Base-by-base conservation (phyloP, 2,329 filamentous ascomycete species). In the Teratosphaeriaceae sp. region DNA sequence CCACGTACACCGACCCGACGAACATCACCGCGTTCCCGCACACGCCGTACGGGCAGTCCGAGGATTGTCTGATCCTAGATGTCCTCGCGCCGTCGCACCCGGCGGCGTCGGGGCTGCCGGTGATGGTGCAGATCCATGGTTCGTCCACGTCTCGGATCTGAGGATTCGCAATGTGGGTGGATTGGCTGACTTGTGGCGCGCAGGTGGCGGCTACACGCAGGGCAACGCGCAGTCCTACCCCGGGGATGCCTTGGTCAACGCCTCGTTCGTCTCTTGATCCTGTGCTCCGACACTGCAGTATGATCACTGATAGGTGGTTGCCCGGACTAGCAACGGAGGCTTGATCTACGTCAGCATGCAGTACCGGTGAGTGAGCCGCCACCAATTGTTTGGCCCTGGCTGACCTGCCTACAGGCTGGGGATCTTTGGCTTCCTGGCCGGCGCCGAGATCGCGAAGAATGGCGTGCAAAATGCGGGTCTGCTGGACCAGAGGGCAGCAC, bases 11-110 rank as follows among this genome's bases (percentile, higher is more conserved):
- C 9, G 27, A 38, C 30, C 36, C 39, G 29, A 30, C 34, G 16
- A 27, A 26, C 29, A 23, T 36, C 13, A 35, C 39, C 3, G 29
- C 18, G 13, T 43, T 41, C 22, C 21, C 35, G 2, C 24, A 42
- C 11, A 42, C 47, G 3, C 35, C 44, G 8, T 30, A 40, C 9
- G 50, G 56, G 12, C 58, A 61, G 4, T 52, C 61, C 21, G 65
- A 70, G 45, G 65, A 69, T 47, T 70, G 67, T 46, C 43, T 69
- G 37, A 61, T 65, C 27, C 45, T 68, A 29, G 66, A 70, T 41
- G 62, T 69, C 3, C 62, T 61, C 43, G 62, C 61, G 5, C 67
- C 67, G 3, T 51, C 51, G 4, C 56, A 63, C 31, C 65, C 66
- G 20, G 36, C 31, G 6, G 45, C 31, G 15, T 38, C 42, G 3